These are phyloP conservation scores for Cardamine chenopodiifolia DNA, from an alignment of 345 rosid species.

Conservation along the genomic window DNA sequence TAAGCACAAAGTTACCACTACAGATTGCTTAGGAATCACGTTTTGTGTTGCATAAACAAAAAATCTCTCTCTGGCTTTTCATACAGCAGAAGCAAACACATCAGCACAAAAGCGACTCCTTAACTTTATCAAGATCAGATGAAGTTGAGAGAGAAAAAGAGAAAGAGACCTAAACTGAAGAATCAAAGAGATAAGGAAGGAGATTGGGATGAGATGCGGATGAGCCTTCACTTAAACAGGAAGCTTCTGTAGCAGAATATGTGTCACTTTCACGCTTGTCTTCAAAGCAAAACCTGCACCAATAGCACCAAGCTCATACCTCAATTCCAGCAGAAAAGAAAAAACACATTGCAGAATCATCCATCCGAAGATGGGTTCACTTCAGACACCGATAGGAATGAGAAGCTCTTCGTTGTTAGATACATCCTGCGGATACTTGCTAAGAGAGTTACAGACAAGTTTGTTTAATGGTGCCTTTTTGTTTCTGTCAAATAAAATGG, in stretches of 20 bases:
- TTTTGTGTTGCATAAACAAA: slow-evolving; percentile 14
- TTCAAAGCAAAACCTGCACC: slow-evolving; percentile 61
- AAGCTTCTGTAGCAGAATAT: slow-evolving; percentile 63
- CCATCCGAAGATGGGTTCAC: slow-evolving; percentile 60
- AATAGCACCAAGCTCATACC: slow-evolving; percentile 48
- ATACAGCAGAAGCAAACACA: slow-evolving; percentile 42
- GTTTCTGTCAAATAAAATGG: background rate
- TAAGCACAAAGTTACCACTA: background rate
- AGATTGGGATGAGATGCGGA: slow-evolving; percentile 43
- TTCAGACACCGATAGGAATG: slow-evolving; percentile 65
- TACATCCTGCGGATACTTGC: slow-evolving; percentile 85
- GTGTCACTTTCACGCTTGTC: slow-evolving; percentile 72
- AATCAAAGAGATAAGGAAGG: slow-evolving; percentile 26
- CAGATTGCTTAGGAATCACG: slow-evolving; percentile 46
- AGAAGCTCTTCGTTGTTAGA: slow-evolving; percentile 66
- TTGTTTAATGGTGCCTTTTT: background rate
- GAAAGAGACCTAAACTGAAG: slow-evolving; percentile 35
- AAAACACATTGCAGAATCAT: slow-evolving; percentile 19
- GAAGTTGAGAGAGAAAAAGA: slow-evolving; percentile 10
- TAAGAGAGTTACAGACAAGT: slow-evolving; percentile 88
- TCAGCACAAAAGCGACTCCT: slow-evolving; percentile 41
- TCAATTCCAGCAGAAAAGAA: slow-evolving; percentile 27
- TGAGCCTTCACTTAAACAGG: slow-evolving; percentile 61
- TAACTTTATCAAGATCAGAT: slow-evolving; percentile 33
- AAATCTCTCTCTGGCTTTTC: slow-evolving; percentile 37